These are phyloP conservation scores for Colletotrichum limetticola DNA, from an alignment of 2,329 filamentous ascomycete species.

Conservation along the genomic window DNA sequence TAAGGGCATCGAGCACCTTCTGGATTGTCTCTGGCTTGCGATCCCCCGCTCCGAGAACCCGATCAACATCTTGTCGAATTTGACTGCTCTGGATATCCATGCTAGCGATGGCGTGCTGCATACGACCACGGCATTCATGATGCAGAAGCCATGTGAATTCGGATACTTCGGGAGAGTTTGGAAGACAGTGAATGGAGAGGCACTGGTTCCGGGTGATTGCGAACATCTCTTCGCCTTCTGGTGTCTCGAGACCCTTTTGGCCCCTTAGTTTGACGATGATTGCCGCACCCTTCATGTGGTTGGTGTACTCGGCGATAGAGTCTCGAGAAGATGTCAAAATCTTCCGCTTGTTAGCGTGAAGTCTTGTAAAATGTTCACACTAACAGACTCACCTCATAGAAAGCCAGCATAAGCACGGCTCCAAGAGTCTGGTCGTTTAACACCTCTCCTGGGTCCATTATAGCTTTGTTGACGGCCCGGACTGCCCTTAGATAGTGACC, in stretches of 20 bases:
- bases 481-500: conserved; percentile 35
- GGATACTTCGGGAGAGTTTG: conserved; percentile 33
- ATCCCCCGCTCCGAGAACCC: conserved; percentile 20
- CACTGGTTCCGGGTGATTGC: conserved; percentile 38
- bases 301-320: conserved; percentile 36
- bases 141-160: conserved; percentile 38
- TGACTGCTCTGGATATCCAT: conserved; percentile 37
- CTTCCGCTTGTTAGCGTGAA: neutral
- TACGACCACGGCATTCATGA: conserved; percentile 34
- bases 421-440: conserved; percentile 35
- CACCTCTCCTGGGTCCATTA: conserved; percentile 32
- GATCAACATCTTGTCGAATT: conserved; percentile 36
- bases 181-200: conserved; percentile 37
- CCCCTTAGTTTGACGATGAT: conserved; percentile 38
- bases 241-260: conserved; percentile 33
- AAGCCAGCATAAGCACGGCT: conserved; percentile 33
- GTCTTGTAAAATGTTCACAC: neutral
- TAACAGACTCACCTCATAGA: conserved; percentile 27
- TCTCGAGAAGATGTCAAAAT: conserved; percentile 34
- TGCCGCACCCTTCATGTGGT: conserved; percentile 39
- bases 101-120: conserved; percentile 36
- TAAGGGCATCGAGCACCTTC: conserved; percentile 30
- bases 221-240: conserved; percentile 38
- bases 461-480: conserved; percentile 33
- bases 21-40: conserved; percentile 31